Conservation (phyloP, 106 monocot species). For the Dendrobium huoshanense region DNA sequence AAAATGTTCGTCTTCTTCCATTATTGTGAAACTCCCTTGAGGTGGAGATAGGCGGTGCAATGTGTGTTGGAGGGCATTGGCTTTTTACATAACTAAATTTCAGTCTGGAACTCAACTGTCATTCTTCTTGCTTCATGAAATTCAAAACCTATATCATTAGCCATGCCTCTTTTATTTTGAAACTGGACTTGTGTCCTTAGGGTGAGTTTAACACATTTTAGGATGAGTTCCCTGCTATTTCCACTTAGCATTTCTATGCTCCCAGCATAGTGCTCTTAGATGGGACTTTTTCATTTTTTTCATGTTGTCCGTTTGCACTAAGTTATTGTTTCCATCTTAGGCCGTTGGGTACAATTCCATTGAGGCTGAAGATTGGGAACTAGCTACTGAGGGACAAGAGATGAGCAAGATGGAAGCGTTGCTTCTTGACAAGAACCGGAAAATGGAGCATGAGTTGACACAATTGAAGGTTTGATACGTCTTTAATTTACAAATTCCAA, state of each 20-base stretch:
- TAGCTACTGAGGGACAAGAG: slow-evolving; percentile 88
- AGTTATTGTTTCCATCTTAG: slow-evolving; percentile 24
- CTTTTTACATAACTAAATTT: not conserved
- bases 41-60: not conserved
- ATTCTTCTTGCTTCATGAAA: not conserved
- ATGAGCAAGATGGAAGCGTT: slow-evolving; percentile 98
- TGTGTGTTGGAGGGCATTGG: not conserved
- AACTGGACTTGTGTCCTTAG: not conserved
- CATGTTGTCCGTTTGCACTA: not conserved
- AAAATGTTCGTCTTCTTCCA: not conserved
- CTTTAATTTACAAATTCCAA: not conserved
- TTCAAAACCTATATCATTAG: not conserved
- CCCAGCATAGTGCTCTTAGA: not conserved
- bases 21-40: slow-evolving; percentile 3
- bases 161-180: not conserved
- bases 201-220: no score
- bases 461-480: slow-evolving; percentile 73
- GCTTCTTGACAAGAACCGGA: slow-evolving; percentile 91
- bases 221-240: not conserved
- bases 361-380: slow-evolving; percentile 99
- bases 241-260: not conserved
- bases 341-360: slow-evolving; percentile 99
- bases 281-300: not conserved
- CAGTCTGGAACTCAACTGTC: not conserved
- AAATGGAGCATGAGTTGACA: slow-evolving; percentile 99